Percentiles rank a stretch among this genome's conserved stretches.
Conservation (phyloP, 2,329 filamentous ascomycete species). For the Colletotrichum paranaense region DNA sequence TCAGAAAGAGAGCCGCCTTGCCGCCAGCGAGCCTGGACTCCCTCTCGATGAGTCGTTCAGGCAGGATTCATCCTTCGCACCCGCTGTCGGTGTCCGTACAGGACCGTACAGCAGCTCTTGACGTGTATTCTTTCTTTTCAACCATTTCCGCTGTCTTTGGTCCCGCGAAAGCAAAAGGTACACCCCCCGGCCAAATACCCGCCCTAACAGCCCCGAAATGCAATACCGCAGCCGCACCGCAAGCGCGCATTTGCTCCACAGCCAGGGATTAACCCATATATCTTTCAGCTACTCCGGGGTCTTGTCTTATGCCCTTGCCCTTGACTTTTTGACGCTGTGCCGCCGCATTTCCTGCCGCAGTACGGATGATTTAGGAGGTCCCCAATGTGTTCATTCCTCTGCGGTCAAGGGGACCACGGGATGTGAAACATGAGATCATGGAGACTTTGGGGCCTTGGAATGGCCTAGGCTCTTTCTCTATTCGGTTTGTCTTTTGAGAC, state of each 20-base stretch:
- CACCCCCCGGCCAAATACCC: background rate
- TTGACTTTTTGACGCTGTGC: constrained; percentile 4
- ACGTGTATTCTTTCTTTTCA: background rate
- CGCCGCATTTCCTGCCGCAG: background rate
- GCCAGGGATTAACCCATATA: background rate
- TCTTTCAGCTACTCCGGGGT: constrained; percentile 25
- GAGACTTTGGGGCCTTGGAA: background rate
- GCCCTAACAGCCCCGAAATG: background rate
- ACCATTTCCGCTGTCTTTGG: background rate
- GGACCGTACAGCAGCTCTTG: background rate
- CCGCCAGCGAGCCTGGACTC: constrained; percentile 1
- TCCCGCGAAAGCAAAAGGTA: constrained; percentile 1
- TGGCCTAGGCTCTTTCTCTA: background rate
- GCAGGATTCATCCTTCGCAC: too few species aligned
- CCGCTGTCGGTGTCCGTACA: background rate
- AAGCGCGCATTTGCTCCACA: constrained; percentile 11
- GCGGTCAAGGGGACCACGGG: background rate
- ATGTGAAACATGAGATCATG: background rate
- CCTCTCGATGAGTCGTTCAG: background rate
- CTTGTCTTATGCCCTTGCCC: background rate
- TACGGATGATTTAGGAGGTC: background rate
- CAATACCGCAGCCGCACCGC: background rate
- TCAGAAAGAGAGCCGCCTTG: constrained; percentile 18
- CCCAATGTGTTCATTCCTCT: constrained; percentile 7
- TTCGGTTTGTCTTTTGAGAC: background rate